phyloP scores from a whole-genome alignment of 2,329 filamentous ascomycete genomes.

The Paradendryphiella salina region DNA sequence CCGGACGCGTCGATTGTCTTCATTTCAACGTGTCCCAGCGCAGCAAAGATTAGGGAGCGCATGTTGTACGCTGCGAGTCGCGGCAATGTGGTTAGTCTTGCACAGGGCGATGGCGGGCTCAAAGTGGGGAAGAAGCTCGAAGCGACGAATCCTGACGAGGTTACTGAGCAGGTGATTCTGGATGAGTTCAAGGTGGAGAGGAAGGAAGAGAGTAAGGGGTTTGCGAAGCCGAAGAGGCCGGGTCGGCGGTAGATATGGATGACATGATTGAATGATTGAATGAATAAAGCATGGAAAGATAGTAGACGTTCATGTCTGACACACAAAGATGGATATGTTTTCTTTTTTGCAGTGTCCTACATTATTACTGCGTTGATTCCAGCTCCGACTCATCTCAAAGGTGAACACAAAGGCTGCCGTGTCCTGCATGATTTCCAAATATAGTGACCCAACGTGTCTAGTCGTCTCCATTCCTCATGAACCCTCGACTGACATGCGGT shows the following conservation, averaged over 20 bases:
- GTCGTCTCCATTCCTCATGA: conserved; percentile 37
- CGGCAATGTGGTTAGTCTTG: conserved; percentile 64
- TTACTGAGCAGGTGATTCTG: conserved; percentile 67
- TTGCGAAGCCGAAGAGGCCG: conserved; percentile 78
- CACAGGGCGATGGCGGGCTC: conserved; percentile 67
- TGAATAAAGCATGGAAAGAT: too few relatives aligned
- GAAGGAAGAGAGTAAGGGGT: conserved; percentile 68
- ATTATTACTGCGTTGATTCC: too few relatives aligned
- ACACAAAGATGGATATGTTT: conserved; percentile 1
- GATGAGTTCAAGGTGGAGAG: conserved; percentile 72
- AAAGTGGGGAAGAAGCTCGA: conserved; percentile 70
- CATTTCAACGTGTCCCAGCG: conserved; percentile 78
- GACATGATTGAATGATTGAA: background rate
- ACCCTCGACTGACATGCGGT: conserved; percentile 33
- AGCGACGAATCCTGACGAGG: conserved; percentile 67
- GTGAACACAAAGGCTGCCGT: too few relatives aligned
- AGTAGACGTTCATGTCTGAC: background rate
- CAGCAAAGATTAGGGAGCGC: conserved; percentile 75
- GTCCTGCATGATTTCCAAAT: too few relatives aligned
- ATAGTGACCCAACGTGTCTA: too few relatives aligned
- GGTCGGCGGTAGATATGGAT: conserved; percentile 56
- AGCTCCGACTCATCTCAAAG: too few relatives aligned
- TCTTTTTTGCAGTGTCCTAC: background rate
- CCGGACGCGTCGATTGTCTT: conserved; percentile 66
- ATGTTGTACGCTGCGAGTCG: conserved; percentile 78